Evolutionary conservation across 1,139 yeast species (phyloP).

Genomic region (Debaryomycetaceae sp.): DNA sequence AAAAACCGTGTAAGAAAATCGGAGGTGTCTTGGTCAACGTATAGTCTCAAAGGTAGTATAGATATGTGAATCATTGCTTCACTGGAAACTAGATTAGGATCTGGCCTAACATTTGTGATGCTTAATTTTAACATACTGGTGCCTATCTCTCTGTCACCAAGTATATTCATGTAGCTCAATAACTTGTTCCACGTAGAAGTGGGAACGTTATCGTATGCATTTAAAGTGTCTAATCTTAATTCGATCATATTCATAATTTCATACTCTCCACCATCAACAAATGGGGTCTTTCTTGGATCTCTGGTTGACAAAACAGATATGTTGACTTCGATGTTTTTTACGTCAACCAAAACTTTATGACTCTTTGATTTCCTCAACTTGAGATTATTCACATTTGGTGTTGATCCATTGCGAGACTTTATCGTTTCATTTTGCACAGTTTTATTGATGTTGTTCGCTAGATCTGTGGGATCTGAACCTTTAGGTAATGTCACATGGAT

Average conservation of each 20-base stretch:
- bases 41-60: slow-evolving; percentile 72
- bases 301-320: slow-evolving; percentile 44
- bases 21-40: slow-evolving; percentile 89
- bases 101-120: slow-evolving; percentile 64
- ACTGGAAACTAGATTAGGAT: slow-evolving; percentile 58
- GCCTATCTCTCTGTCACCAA: slow-evolving; percentile 69
- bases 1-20: slow-evolving; percentile 79
- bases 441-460: slow-evolving; percentile 54
- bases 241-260: slow-evolving; percentile 49
- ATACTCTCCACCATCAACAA: slow-evolving; percentile 24
- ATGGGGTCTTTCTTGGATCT: slow-evolving; percentile 39
- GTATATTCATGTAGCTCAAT: slow-evolving; percentile 62
- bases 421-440: slow-evolving; percentile 27
- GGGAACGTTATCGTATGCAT: slow-evolving; percentile 73
- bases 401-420: slow-evolving; percentile 7
- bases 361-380: slow-evolving; percentile 60
- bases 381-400: slow-evolving; percentile 35
- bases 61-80: slow-evolving; percentile 60
- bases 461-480: slow-evolving; percentile 41
- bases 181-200: slow-evolving; percentile 92
- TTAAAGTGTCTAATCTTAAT: slow-evolving; percentile 49
- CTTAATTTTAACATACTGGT: slow-evolving; percentile 58
- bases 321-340: slow-evolving; percentile 50
- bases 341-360: slow-evolving; percentile 59
- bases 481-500: slow-evolving; percentile 64